phyloP scores from a whole-genome alignment of 2,329 filamentous ascomycete genomes.

The Colletotrichum coccodes region DNA sequence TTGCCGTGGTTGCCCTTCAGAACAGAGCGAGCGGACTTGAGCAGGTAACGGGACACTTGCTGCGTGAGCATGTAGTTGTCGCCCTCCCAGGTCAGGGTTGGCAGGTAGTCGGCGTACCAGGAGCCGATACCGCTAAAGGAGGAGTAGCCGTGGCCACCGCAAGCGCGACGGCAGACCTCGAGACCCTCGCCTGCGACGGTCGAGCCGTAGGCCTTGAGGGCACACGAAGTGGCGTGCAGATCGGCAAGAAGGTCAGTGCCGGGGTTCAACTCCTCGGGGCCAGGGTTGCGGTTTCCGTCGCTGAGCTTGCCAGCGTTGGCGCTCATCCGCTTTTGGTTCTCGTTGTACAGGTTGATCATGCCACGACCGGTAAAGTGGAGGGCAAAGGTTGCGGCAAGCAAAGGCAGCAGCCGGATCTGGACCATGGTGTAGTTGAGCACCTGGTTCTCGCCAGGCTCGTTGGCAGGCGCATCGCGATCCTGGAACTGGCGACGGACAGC shows the following conservation, averaged over 20 bases:
- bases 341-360: slow-evolving; percentile 79
- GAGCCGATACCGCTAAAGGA: slow-evolving; percentile 80
- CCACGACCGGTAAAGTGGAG: slow-evolving; percentile 81
- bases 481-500: slow-evolving; percentile 82
- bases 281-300: slow-evolving; percentile 63
- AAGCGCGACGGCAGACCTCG: slow-evolving; percentile 79
- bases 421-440: slow-evolving; percentile 87
- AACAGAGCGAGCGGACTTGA: slow-evolving; percentile 79
- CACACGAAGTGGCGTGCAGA: slow-evolving; percentile 80
- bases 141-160: slow-evolving; percentile 81
- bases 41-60: slow-evolving; percentile 80
- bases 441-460: slow-evolving; percentile 72
- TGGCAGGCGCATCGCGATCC: slow-evolving; percentile 72
- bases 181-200: slow-evolving; percentile 79
- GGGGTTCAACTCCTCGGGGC: slow-evolving; percentile 71
- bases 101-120: slow-evolving; percentile 81
- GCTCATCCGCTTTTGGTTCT: slow-evolving; percentile 76
- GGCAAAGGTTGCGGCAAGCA: slow-evolving; percentile 80
- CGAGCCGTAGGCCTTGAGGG: slow-evolving; percentile 78
- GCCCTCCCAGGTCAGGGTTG: slow-evolving; percentile 77
- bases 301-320: slow-evolving; percentile 51
- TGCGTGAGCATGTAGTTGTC: slow-evolving; percentile 88
- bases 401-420: slow-evolving; percentile 76
- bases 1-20: slow-evolving; percentile 66
- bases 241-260: slow-evolving; percentile 77